Evolutionary conservation across 2,329 filamentous ascomycete species (phyloP), one percentile per base, ranked within the genome.

Genomic region (Cordyceps cicadae): DNA sequence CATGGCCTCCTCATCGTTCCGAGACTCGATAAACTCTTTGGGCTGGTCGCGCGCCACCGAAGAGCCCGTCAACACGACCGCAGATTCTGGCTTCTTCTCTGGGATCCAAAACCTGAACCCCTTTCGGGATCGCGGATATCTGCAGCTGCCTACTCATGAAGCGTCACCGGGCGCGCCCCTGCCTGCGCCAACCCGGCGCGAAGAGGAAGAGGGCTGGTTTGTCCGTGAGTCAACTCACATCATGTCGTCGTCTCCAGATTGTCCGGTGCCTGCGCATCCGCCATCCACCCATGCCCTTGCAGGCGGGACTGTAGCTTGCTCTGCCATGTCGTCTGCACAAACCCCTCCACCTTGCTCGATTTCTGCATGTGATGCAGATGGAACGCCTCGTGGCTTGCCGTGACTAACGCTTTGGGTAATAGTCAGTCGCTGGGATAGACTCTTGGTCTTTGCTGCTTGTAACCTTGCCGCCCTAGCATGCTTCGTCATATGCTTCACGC

Each of bases 401-500:
- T 71, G 70, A 66, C 72, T 75, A 73, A 75, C 72, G 61, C 19
- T 32, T 59, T 63, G 59, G 61, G 64, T 69, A 69, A 71, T 76
- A 97, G 94, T 99, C 79, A 96, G 91, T 78, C 86, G 93, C 77
- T 97, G 93, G 94, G 94, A 99, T 77, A 89, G 93, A 62, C 79
- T 97, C 71, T 81, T 99, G 73, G 84, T 97, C 69, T 99, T 99
- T 76, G 87, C 84, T 66, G 91, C 87, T 70, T 95, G 93, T 79
- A 96, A 96, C 76, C 75, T 96, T 68, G 92, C 88, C 63, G 92
- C 94, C 65, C 81, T 91, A 65, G 90, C 89, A 67, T 93, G 95
- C 79, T 97, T 99, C 79, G 85, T 95, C 72, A 86, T 96, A 69
- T 92, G 90, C 80, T 96, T 97, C 78, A 87, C 87, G 67, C 80